Conservation (phyloP, 805 yeast genomes). For the Saccharomycopsis malanga region DNA sequence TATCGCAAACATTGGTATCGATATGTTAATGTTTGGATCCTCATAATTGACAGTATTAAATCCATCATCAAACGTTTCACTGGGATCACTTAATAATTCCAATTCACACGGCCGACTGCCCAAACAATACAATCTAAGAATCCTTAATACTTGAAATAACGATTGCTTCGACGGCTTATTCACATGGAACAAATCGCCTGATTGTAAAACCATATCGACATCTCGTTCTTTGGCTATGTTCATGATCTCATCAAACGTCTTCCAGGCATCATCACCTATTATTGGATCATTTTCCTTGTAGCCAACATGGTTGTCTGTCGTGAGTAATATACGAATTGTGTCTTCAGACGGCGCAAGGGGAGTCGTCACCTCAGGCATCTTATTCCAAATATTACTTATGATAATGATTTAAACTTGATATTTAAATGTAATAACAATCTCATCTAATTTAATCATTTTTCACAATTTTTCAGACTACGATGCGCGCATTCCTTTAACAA, state of each 20-base stretch:
- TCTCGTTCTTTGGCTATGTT: constrained; percentile 58
- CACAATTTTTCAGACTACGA: no score
- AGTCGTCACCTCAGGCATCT: constrained; percentile 8
- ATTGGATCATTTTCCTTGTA: constrained; percentile 85
- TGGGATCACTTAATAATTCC: constrained; percentile 76
- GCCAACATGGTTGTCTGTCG: constrained; percentile 97
- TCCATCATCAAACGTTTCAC: constrained; percentile 52
- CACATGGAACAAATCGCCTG: constrained; percentile 88
- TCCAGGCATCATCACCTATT: constrained; percentile 85
- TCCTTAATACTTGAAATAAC: constrained; percentile 70
- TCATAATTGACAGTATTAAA: constrained; percentile 75
- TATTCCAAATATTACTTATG: no score
- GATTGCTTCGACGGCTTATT: constrained; percentile 87
- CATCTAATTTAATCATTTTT: no score
- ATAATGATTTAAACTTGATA: no score
- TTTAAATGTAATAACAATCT: no score
- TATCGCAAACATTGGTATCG: constrained; percentile 86
- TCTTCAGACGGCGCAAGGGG: constrained; percentile 34
- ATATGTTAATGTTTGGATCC: constrained; percentile 82
- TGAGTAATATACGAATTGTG: constrained; percentile 70
- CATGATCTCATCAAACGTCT: constrained; percentile 79
- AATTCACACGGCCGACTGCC: constrained; percentile 85
- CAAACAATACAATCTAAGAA: constrained; percentile 64
- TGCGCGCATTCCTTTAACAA: no score
- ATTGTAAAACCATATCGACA: constrained; percentile 85